Evolutionary conservation across 345 rosid species (phyloP), one percentile per base, ranked within the genome.

Genomic region (Acer campestre): DNA sequence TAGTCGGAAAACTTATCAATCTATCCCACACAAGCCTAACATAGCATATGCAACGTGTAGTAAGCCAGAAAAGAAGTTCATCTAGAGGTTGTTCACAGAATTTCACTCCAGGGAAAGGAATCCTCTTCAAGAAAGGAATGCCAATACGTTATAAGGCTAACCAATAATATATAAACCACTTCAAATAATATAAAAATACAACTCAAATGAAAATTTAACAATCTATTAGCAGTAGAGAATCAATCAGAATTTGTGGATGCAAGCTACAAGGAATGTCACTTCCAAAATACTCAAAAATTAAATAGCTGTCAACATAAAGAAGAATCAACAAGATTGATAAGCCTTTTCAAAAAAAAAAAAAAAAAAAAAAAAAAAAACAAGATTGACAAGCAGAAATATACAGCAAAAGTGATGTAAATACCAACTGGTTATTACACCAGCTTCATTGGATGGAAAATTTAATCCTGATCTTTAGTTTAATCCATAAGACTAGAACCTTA

Each of bases 401-500:
- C 4, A n/a, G 53, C 65, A 71, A 71, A 71, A 49, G 4, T 35
- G 66, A 73, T 59, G 44, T 17, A 20, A 13, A 22, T 17, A 40
- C 55, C 53, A 59, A 59, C 55, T 59, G 8, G 16, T 65, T 73
- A 35, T 72, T 22, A 35, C 31, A 58, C 48, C 75, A 59, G 42
- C 8, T 13, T 46, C 22, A 10, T 40, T n/a, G 20, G 35, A 72
- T 40, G 35, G 23, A 23, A 17, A 55, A 42, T 61, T 61, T 55
- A 69, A 71, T 12, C 67, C 55, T 61, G 2, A 27, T 62, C 2
- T 11, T 4, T 23, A 38, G 9, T 20, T 63, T 68, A 70, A 68
- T 73, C 23, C 27, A 68, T 40, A 22, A 73, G 74, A 67, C 18
- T 69, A 29, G 38, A 68, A 44, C 64, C 66, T 29, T 44, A 67